Conservation (phyloP, 208 protist species). For the Acanthamoeba quina region DNA sequence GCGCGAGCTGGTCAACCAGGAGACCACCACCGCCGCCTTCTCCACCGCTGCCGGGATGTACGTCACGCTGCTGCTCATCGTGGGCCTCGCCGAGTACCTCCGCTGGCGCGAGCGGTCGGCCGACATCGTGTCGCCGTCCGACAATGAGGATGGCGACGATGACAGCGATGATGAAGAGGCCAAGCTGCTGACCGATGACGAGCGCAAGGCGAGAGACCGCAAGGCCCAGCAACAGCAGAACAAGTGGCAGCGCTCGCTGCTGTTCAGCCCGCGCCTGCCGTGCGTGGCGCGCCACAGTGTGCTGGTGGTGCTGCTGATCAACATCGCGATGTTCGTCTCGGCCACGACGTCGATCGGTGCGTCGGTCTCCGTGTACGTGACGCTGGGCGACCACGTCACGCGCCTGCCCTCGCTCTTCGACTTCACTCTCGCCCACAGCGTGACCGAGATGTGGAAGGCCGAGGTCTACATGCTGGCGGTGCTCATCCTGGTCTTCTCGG, state of each 20-base stretch:
- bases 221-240: neutral
- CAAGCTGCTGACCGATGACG: neutral
- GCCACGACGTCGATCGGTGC: constrained; percentile 87
- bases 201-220: no score
- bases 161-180: neutral
- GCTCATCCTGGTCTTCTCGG: constrained; percentile 94
- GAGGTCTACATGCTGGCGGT: constrained; percentile 91
- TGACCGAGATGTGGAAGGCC: constrained; percentile 93
- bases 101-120: neutral
- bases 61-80: neutral
- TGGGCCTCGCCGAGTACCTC: neutral
- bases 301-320: constrained; percentile 78
- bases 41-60: neutral
- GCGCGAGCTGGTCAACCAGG: neutral
- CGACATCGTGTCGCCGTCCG: no score
- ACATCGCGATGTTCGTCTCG: constrained; percentile 86
- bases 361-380: constrained; percentile 79
- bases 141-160: neutral
- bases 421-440: constrained; percentile 92
- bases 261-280: neutral
- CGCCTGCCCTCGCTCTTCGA: constrained; percentile 85
- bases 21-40: neutral
- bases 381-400: constrained; percentile 60
- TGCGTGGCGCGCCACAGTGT: constrained; percentile 71
- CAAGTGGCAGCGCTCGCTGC: constrained; percentile 2